Conservation (phyloP, 768 basidiomycete species). For the Candolleomyces aberdarensis region DNA sequence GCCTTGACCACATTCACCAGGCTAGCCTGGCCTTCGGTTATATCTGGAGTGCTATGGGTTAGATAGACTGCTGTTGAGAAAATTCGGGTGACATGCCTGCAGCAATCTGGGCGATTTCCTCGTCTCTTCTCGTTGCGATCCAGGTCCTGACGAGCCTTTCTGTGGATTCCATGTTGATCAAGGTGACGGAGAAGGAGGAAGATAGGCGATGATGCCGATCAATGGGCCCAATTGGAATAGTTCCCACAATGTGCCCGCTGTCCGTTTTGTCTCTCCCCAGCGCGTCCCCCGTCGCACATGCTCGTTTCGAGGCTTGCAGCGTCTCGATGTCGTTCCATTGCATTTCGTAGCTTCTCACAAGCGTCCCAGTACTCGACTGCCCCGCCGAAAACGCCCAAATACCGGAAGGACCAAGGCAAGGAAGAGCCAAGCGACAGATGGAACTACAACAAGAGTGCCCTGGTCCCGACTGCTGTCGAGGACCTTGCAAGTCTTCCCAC, state of each 20-base stretch:
- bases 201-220: background rate
- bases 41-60: slow-evolving; percentile 28
- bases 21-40: slow-evolving; percentile 51
- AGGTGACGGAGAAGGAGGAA: background rate
- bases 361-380: background rate
- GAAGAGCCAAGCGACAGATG: slow-evolving; percentile 52
- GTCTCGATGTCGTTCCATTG: slow-evolving; percentile 7
- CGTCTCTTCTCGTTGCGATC: slow-evolving; percentile 62
- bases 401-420: slow-evolving; percentile 3
- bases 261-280: background rate
- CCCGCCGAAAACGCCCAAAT: background rate
- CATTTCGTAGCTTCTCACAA: background rate
- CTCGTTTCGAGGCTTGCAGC: slow-evolving; percentile 5
- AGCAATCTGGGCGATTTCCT: slow-evolving; percentile 57
- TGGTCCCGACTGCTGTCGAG: slow-evolving; percentile 47
- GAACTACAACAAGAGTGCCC: slow-evolving; percentile 73
- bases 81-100: slow-evolving; percentile 42
- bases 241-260: slow-evolving; percentile 1
- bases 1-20: slow-evolving; percentile 81
- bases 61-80: background rate
- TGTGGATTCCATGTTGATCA: slow-evolving; percentile 32
- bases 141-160: slow-evolving; percentile 64
- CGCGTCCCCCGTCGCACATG: slow-evolving; percentile 7
- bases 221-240: background rate
- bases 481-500: slow-evolving; percentile 41